phyloP scores from a whole-genome alignment of 352 stramenopile genomes.

The Globisporangium middletonii region DNA sequence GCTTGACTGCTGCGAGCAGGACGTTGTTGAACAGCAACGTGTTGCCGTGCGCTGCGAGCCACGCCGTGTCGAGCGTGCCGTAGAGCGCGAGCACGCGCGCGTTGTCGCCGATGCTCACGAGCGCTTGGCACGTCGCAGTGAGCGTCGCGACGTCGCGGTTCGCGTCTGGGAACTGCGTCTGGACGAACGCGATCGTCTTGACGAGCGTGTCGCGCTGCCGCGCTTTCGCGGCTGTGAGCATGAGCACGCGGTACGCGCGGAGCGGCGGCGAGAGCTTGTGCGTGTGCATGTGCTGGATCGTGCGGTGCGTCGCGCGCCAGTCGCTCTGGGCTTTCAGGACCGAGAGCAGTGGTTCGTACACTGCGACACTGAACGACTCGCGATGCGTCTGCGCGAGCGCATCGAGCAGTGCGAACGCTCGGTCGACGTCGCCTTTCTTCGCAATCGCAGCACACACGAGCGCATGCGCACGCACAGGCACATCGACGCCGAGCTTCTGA shows the following conservation, averaged over 20 bases:
- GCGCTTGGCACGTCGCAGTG: slow-evolving; percentile 59
- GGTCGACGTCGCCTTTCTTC: slow-evolving; percentile 41
- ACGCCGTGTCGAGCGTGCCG: slow-evolving; percentile 28
- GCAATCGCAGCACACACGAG: slow-evolving; percentile 42
- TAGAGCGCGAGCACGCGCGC: slow-evolving; percentile 43
- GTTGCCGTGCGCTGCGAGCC: slow-evolving; percentile 29
- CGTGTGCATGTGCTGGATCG: slow-evolving; percentile 62
- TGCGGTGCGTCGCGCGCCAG: slow-evolving; percentile 46
- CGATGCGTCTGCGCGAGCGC: slow-evolving; percentile 19
- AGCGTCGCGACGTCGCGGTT: slow-evolving; percentile 41
- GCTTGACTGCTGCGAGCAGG: slow-evolving; percentile 37
- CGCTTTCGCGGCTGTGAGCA: slow-evolving; percentile 46
- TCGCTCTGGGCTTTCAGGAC: slow-evolving; percentile 55
- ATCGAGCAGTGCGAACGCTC: slow-evolving; percentile 32
- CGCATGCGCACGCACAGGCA: slow-evolving; percentile 28
- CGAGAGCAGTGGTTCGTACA: slow-evolving; percentile 52
- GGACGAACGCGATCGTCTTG: slow-evolving; percentile 39
- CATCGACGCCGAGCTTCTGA: slow-evolving; percentile 30
- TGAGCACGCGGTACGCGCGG: slow-evolving; percentile 51
- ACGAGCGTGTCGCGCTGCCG: slow-evolving; percentile 38
- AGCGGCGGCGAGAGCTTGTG: slow-evolving; percentile 37
- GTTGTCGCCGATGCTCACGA: slow-evolving; percentile 37
- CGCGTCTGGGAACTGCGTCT: slow-evolving; percentile 27
- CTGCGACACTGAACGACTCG: slow-evolving; percentile 12
- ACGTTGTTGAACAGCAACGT: slow-evolving; percentile 62